Percentiles rank a stretch among this genome's conserved stretches.
Evolutionary conservation across 208 protist species (phyloP).

Genomic region (Trypanosomatidae sp.): DNA sequence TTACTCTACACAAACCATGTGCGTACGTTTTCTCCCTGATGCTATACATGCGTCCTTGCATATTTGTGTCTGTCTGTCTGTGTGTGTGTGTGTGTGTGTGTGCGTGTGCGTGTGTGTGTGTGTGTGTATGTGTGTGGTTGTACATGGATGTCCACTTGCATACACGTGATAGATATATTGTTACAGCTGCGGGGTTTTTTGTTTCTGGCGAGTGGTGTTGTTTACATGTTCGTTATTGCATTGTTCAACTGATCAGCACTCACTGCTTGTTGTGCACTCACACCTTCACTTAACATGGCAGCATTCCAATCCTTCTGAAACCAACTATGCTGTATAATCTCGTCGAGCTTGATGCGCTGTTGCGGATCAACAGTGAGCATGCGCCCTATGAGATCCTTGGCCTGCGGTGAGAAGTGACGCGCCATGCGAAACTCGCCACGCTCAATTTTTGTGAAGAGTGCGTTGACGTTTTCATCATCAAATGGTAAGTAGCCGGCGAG

Average conservation of each 20-base stretch:
- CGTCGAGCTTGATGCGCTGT: conserved; percentile 68
- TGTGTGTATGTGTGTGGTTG: conserved; percentile 1
- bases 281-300: conserved; percentile 9
- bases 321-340: conserved; percentile 82
- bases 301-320: conserved; percentile 65
- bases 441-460: conserved; percentile 88
- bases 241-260: conserved; percentile 5
- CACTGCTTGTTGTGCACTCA: conserved; percentile 1
- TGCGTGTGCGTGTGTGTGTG: conserved; percentile 4
- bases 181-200: not conserved
- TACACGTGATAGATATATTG: not conserved
- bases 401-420: conserved; percentile 46
- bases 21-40: not conserved
- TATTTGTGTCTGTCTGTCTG: not conserved
- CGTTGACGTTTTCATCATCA: conserved; percentile 80
- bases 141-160: not conserved
- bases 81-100: not conserved
- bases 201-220: not conserved
- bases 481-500: conserved; percentile 87
- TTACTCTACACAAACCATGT: too few relatives aligned
- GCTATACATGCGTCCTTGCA: not conserved
- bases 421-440: conserved; percentile 75
- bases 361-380: conserved; percentile 79
- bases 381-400: conserved; percentile 41
- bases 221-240: conserved; percentile 22